phyloP scores from a whole-genome alignment of 352 stramenopile genomes.

The Pythium utonaiense region DNA sequence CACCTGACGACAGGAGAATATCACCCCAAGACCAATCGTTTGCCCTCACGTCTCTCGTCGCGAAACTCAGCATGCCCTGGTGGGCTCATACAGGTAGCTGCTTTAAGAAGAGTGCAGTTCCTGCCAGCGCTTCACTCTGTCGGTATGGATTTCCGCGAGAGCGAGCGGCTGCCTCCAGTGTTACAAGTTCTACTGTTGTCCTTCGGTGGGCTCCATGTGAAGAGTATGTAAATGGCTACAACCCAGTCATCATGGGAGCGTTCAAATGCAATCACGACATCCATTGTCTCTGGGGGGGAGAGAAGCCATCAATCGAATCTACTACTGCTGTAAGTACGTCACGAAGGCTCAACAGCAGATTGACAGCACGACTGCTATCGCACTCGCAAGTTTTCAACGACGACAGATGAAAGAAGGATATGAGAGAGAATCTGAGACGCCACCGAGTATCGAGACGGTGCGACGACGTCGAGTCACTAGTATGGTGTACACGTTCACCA shows the following conservation, averaged over 20 bases:
- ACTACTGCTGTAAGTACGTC: conserved; percentile 15
- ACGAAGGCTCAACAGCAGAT: background rate
- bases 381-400: background rate
- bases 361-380: background rate
- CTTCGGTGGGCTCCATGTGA: background rate
- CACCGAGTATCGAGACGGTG: background rate
- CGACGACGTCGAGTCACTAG: background rate
- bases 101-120: background rate
- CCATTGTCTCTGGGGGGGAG: conserved; percentile 1
- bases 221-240: conserved; percentile 4
- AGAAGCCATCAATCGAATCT: conserved; percentile 9
- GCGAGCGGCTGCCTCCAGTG: background rate
- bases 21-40: background rate
- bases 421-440: background rate
- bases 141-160: conserved; percentile 5
- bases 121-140: background rate
- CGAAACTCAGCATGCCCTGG: background rate
- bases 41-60: background rate
- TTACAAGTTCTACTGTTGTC: background rate
- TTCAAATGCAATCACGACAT: conserved; percentile 16
- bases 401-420: background rate
- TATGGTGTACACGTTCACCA: background rate
- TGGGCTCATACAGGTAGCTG: conserved; percentile 5
- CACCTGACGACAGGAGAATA: background rate
- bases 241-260: background rate